Evolutionary conservation across 2,329 filamentous ascomycete genomes (phyloP).

Genomic region (Lomentospora prolificans): DNA sequence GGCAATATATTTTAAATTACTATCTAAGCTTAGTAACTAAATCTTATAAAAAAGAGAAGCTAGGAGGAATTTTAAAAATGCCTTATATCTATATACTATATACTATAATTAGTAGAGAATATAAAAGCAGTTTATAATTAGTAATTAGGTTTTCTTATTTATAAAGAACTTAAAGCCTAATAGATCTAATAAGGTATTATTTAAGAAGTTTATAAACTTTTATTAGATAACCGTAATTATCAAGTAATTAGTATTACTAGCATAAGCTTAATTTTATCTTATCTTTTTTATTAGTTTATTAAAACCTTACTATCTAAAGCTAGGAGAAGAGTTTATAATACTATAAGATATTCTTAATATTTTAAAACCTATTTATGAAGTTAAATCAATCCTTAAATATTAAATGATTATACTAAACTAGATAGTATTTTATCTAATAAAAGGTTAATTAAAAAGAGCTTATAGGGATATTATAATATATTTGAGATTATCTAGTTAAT

Average conservation of each 20-base stretch:
- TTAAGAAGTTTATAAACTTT: background rate
- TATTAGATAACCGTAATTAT: background rate
- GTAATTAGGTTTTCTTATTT: background rate
- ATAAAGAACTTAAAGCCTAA: background rate
- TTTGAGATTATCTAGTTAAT: no score
- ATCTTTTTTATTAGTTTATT: background rate
- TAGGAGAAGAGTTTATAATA: background rate
- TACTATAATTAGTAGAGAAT: slow-evolving; percentile 6
- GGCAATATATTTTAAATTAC: background rate
- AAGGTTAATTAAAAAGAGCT: no score
- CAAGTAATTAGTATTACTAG: background rate
- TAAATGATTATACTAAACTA: no score
- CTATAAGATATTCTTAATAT: background rate
- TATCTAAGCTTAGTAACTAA: background rate
- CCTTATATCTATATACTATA: background rate
- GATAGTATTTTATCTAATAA: no score
- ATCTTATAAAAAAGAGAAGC: background rate
- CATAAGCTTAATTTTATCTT: background rate
- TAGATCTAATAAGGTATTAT: background rate
- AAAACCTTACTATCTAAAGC: background rate
- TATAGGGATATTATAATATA: no score
- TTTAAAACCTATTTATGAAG: no score
- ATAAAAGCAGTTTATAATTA: background rate
- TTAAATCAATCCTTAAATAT: no score
- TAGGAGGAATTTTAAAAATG: slow-evolving; percentile 5